These are phyloP conservation scores for Metschnikowia similis DNA, from an alignment of 805 yeast species.

Conservation along the genomic window DNA sequence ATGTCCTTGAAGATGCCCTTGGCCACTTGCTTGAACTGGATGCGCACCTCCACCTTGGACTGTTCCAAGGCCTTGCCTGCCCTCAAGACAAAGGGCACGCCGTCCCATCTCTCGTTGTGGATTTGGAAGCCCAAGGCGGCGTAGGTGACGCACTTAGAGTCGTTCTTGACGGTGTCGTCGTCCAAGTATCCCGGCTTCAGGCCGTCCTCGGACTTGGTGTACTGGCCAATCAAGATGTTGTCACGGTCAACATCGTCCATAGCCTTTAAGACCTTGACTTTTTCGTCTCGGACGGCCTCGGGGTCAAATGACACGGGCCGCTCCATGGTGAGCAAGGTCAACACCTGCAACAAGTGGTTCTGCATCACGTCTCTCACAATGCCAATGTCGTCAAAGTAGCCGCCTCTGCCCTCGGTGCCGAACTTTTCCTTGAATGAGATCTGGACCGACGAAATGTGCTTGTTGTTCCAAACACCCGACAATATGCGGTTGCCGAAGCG, in stretches of 20 bases:
- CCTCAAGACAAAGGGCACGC: constrained; percentile 91
- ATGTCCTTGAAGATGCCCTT: constrained; percentile 76
- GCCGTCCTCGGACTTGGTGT: constrained; percentile 80
- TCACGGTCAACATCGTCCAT: constrained; percentile 61
- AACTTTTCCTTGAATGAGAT: constrained; percentile 95
- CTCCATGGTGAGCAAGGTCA: constrained; percentile 92
- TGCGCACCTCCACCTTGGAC: constrained; percentile 90
- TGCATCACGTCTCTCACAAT: constrained; percentile 98
- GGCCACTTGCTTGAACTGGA: constrained; percentile 86
- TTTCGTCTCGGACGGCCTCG: constrained; percentile 93
- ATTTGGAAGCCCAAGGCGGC: constrained; percentile 81
- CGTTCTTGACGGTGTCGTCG: constrained; percentile 80
- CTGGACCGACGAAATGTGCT: constrained; percentile 75
- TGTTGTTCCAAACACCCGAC: constrained; percentile 83
- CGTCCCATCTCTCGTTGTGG: constrained; percentile 95
- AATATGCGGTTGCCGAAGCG: constrained; percentile 90
- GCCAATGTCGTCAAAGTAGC: constrained; percentile 92
- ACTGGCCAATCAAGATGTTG: constrained; percentile 84
- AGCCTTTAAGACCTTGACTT: constrained; percentile 86
- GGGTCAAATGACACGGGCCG: constrained; percentile 89
- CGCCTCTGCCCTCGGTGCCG: constrained; percentile 99
- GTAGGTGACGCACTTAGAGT: constrained; percentile 85
- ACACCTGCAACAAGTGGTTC: constrained; percentile 90
- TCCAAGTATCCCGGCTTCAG: constrained; percentile 86
- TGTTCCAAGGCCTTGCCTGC: constrained; percentile 98